Evolutionary conservation across 2,329 filamentous ascomycete species (phyloP), one percentile per base, ranked within the genome.

Genomic region (Epichloe typhina): DNA sequence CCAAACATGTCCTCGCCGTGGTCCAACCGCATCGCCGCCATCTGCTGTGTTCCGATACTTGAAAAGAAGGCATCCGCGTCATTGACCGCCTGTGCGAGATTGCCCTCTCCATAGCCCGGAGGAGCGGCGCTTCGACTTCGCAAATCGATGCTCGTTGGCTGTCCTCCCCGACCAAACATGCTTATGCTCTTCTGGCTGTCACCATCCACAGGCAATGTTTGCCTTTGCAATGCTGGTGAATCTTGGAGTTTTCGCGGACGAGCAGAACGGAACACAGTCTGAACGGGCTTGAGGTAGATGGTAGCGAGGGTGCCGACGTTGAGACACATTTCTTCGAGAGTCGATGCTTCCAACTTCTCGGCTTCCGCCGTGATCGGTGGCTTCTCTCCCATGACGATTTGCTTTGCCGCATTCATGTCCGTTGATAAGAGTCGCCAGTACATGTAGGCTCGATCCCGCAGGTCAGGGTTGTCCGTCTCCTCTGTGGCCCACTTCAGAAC

Each of bases 401-500:
- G 74, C 64, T 86, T 93, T 2, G 93, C 93, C 0, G 85, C 81
- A 47, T 84, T 82, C 58, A 95, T 91, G 64, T 96, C 90, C 0
- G 89, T 94, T 1, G 89, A 95, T 2, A 98, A 76, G 13, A 98
- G 77, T 4, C 93, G 87, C 93, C 93, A 98, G 73, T 98, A 98
- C 90, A 98, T 97, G 72, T 96, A 98, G 0, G 93, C 93, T 60
- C 93, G 77, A 66, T 98, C 93, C 56, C 93, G 83, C 31, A 98
- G 79, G 67, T 98, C 93, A 0, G 93, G 93, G 66, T 98, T 96
- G 64, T 98, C 93, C n/a, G 91, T 97, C 66, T 97, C 93, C 66
- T 97, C 93, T 0, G 93, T 98, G 4, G 93, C 94, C 91, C 93
- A 97, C 68, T 97, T 97, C 47, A 98, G 74, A 2, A 97, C 91